phyloP scores from a whole-genome alignment of 2,329 filamentous ascomycete species.

The Botrytis cinerea region DNA sequence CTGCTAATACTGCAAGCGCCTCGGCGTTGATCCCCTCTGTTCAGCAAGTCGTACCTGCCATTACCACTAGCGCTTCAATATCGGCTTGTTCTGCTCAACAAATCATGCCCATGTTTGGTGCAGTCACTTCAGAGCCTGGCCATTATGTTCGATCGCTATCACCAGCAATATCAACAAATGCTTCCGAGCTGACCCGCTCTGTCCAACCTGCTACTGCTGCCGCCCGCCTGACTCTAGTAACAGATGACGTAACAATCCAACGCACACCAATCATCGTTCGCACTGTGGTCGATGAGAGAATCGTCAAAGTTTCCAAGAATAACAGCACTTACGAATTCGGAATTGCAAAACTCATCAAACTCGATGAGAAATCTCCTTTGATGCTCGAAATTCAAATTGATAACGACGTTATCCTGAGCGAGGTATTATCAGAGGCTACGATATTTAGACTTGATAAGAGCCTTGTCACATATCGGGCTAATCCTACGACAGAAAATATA shows the following conservation, averaged over 20 bases:
- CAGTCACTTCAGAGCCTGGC: neutral
- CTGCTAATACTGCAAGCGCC: neutral
- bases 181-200: neutral
- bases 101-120: too few species aligned
- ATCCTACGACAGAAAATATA: neutral
- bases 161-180: neutral
- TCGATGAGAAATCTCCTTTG: conserved; percentile 6
- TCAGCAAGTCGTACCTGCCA: neutral
- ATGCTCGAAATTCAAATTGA: conserved; percentile 12
- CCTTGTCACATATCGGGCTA: conserved; percentile 23
- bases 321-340: neutral
- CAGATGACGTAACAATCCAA: neutral
- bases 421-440: conserved; percentile 8
- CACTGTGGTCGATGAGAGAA: neutral
- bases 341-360: conserved; percentile 9
- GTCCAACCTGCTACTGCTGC: neutral
- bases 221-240: neutral
- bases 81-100: neutral
- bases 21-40: neutral
- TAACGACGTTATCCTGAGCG: conserved; percentile 20
- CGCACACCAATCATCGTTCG: neutral
- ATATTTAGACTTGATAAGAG: conserved; percentile 10
- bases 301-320: conserved; percentile 19
- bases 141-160: neutral
- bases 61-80: neutral